phyloP scores from a whole-genome alignment of 495 filamentous ascomycete species.

The Extremus antarcticus region DNA sequence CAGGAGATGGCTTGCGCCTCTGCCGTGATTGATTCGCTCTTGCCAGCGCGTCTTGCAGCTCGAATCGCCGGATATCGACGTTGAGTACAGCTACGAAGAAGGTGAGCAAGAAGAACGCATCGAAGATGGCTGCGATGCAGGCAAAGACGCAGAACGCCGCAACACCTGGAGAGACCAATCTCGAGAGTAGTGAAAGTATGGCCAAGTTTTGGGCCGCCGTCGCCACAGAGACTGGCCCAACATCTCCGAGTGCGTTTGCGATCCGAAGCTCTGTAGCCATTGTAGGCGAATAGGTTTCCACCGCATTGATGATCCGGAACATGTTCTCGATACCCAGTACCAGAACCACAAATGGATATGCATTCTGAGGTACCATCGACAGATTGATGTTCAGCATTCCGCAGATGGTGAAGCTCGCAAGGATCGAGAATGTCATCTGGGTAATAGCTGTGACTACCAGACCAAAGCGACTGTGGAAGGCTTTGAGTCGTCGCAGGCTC shows the following conservation, averaged over 20 bases:
- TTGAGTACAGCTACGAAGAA: constrained; percentile 65
- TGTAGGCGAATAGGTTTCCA: constrained; percentile 52
- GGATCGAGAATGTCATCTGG: constrained; percentile 53
- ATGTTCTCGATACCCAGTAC: constrained; percentile 61
- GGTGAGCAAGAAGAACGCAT: constrained; percentile 59
- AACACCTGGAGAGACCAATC: constrained; percentile 49
- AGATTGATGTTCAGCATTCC: constrained; percentile 33
- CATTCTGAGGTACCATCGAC: constrained; percentile 32
- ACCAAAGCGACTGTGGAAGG: constrained; percentile 57
- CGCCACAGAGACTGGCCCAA: constrained; percentile 53
- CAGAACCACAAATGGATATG: constrained; percentile 61
- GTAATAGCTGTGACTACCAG: constrained; percentile 45
- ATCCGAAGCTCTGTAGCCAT: constrained; percentile 49
- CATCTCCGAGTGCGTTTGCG: constrained; percentile 54
- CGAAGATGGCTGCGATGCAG: constrained; percentile 55
- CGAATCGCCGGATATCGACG: constrained; percentile 59
- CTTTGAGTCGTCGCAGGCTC: constrained; percentile 48
- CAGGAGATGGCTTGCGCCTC: constrained; percentile 7
- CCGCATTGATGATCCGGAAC: constrained; percentile 58
- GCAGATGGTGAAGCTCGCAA: constrained; percentile 32
- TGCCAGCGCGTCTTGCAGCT: constrained; percentile 46
- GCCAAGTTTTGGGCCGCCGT: constrained; percentile 49
- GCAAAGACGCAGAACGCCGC: constrained; percentile 60
- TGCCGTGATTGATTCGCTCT: constrained; percentile 23
- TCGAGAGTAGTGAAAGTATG: constrained; percentile 46